Evolutionary conservation across 1,139 yeast genomes (phyloP), one percentile per base, ranked within the genome.

Genomic region (Yamadazyma epiphylla): DNA sequence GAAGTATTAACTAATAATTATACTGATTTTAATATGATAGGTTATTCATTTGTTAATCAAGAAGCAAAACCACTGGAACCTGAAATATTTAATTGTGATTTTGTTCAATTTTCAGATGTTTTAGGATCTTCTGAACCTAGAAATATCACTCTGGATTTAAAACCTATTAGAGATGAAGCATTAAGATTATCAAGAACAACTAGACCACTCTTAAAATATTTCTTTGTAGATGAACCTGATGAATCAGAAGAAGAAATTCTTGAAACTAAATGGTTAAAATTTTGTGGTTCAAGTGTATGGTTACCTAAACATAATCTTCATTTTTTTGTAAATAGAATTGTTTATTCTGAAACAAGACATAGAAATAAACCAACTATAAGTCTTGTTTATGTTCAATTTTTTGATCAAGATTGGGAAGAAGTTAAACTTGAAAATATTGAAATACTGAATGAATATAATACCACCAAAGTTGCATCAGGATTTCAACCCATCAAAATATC

Each of bases 261-360:
- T 10, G 23, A 28, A 6, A 24, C 24, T 3, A 39, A 41, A 24
- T 45, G 49, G 49, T 32, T 23, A 13, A 39, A 42, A n/a, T 44
- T 44, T 22, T 40, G 45, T 24, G 47, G 47, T 5, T 41, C 45
- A 13, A 35, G 45, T 19, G 46, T 43, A 22, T 45, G 49, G 48
- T 31, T 45, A 22, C 29, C 43, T 7, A 37, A 44, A 28, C 31
- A 45, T 26, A 33, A 44, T 14, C 45, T 45, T 11, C 43, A 44
- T 27, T 43, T 45, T 30, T 36, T 39, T 30, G 46, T 42, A n/a
- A 39, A 35, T 24, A 31, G 48, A 32, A 33, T 45, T 3, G 43
- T 40, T 5, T 42, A 42, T 27, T 26, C 42, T 13, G 28, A 30
- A 10, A 22, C 25, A 6, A 29, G 26, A 3, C 32, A 15, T 19